Base-by-base conservation (phyloP, 306 rosid genomes). In the Aeschynomene evenia region DNA sequence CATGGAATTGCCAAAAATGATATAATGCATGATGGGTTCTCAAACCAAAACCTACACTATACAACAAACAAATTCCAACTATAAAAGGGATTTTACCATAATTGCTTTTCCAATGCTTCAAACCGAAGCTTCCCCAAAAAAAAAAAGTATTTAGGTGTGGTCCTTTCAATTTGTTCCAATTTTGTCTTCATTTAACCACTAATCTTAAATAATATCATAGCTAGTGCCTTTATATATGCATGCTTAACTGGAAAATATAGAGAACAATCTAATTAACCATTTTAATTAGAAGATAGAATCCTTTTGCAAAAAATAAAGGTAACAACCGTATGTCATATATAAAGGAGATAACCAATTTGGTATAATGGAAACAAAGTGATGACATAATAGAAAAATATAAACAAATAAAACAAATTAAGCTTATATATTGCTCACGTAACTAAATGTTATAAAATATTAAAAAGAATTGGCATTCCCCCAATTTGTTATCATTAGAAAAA, bases 141-240 rank as follows among this genome's bases (percentile, higher is more conserved):
- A n/a, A 9, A 5, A 59, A 77, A 73, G 2, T 51, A 48, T 14
- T 64, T 4, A n/a, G 31, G 31, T 39, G 45, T 73, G 75, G 34
- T 18, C 65, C 70, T 43, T 73, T 15, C 71, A 51, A n/a, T 56
- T 72, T 55, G 46, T 45, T 60, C 46, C 64, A 9, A 5, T 16
- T 54, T 77, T 18, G 71, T 63, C 77, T 21, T 42, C 62, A 55
- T 69, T 77, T 42, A 77, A 23, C 83, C 51, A 64, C 67, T 51
- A 0, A 29, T 66, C 5, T 6, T 39, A 42, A 5, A 49, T 61
- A 4, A 70, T 20, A 29, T 40, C 20, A n/a, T n/a, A n/a, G n/a
- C n/a, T n/a, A 2, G 24, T 14, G 48, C 22, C 13, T 54, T 54
- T 15, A 34, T n/a, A n/a, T n/a, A n/a, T n/a, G n/a, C n/a, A n/a